Conservation (phyloP, 2,329 filamentous ascomycete genomes). For the Aureobasidium zeae region DNA sequence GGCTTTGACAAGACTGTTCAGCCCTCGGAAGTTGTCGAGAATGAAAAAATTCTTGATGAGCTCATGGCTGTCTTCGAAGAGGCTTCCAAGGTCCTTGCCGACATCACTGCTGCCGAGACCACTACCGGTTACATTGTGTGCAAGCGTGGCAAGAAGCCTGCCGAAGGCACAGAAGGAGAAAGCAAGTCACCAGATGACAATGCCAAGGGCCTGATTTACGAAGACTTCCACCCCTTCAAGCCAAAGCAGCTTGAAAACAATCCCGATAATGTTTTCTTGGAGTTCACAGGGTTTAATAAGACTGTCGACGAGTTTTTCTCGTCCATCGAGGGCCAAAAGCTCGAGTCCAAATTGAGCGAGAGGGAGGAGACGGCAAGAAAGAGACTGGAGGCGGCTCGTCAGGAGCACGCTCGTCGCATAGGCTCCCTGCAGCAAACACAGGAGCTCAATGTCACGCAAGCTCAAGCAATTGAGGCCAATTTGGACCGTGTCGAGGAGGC, state of each 20-base stretch:
- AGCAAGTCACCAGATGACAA: conserved; percentile 34
- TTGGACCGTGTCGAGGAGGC: conserved; percentile 85
- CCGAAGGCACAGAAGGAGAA: conserved; percentile 26
- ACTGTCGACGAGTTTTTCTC: conserved; percentile 97
- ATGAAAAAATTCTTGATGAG: conserved; percentile 53
- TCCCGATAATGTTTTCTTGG: conserved; percentile 55
- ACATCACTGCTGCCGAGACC: conserved; percentile 55
- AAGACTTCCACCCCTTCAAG: conserved; percentile 90
- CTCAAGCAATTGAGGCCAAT: conserved; percentile 83
- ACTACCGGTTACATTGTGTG: conserved; percentile 85
- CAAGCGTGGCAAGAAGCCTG: conserved; percentile 21
- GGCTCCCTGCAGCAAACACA: conserved; percentile 76
- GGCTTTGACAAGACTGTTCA: conserved; percentile 60
- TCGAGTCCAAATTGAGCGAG: conserved; percentile 75
- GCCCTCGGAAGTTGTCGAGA: conserved; percentile 60
- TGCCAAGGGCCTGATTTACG: conserved; percentile 55
- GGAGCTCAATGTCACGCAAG: conserved; percentile 75
- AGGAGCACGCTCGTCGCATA: conserved; percentile 76
- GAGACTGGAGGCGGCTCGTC: conserved; percentile 74
- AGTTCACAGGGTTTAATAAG: conserved; percentile 79
- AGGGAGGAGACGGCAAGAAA: conserved; percentile 70
- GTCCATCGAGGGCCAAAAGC: conserved; percentile 84
- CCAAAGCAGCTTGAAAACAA: conserved; percentile 70
- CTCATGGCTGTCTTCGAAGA: conserved; percentile 60
- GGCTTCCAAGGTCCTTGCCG: conserved; percentile 59